A percentile compares a stretch with the other conserved stretches of the same genome.
Conservation (phyloP, 1,284 basidiomycete genomes). For the Malassezia slooffiae region DNA sequence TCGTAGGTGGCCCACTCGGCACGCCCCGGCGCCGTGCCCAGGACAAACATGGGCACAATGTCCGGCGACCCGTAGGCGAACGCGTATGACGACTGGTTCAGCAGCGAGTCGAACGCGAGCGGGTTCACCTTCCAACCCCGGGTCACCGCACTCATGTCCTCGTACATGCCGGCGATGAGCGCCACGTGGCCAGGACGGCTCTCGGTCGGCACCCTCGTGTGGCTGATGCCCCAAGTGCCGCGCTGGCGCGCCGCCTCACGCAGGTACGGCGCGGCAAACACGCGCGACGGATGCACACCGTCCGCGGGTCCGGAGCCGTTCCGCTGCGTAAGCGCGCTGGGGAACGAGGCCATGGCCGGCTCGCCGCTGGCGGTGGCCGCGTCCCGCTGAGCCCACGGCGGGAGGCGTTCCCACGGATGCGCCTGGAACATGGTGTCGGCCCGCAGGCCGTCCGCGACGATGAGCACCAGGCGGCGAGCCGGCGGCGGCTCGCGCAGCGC, state of each 20-base stretch:
- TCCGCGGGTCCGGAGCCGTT: no score
- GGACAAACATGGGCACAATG: conserved; percentile 76
- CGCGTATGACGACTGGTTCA: conserved; percentile 68
- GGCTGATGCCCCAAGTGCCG: conserved; percentile 72
- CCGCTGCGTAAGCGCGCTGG: conserved; percentile 1
- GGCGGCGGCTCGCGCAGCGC: conserved; percentile 44
- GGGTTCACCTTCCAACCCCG: conserved; percentile 82
- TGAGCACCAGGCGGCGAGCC: conserved; percentile 65
- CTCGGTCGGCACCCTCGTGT: conserved; percentile 78
- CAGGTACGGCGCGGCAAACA: conserved; percentile 60
- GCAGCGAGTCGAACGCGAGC: conserved; percentile 76
- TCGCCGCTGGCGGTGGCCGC: not conserved
- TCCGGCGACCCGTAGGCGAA: conserved; percentile 81
- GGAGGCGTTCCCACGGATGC: conserved; percentile 16
- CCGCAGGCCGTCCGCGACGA: conserved; percentile 63
- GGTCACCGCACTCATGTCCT: conserved; percentile 79
- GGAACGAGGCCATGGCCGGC: not conserved
- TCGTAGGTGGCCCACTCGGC: conserved; percentile 68
- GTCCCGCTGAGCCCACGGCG: conserved; percentile 21
- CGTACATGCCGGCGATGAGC: conserved; percentile 83
- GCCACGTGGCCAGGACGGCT: conserved; percentile 76
- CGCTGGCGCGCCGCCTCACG: conserved; percentile 56
- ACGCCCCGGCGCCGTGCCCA: conserved; percentile 57
- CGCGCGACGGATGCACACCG: conserved; percentile 1
- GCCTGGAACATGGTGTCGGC: conserved; percentile 65